phyloP scores from a whole-genome alignment of 345 rosid genomes.

The Gossypium bickii region DNA sequence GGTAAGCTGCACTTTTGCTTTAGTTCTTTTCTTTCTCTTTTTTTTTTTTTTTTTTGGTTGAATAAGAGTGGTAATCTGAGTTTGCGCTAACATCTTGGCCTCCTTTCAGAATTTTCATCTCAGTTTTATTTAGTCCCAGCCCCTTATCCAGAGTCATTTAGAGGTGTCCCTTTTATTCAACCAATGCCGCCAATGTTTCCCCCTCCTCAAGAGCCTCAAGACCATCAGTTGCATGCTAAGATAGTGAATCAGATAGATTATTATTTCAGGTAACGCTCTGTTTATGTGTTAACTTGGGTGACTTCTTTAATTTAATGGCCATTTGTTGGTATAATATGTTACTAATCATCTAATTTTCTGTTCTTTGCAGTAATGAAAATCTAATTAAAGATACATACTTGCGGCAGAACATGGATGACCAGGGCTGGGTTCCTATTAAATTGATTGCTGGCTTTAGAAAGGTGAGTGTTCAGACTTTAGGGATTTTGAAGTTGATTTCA shows the following conservation, averaged over 20 bases:
- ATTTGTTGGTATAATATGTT: conserved; percentile 7
- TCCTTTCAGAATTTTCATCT: conserved; percentile 42
- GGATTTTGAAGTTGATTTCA: not conserved
- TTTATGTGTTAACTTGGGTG: not conserved
- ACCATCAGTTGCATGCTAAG: conserved; percentile 47
- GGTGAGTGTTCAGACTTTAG: conserved; percentile 37
- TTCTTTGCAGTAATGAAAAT: conserved; percentile 69
- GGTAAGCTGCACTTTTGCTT: conserved; percentile 45
- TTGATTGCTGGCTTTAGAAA: conserved; percentile 73
- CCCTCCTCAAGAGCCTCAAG: conserved; percentile 40
- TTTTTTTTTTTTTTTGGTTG: not conserved
- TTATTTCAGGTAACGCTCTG: conserved; percentile 66
- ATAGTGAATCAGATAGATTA: conserved; percentile 70
- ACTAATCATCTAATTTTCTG: conserved; percentile 20
- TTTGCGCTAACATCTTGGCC: conserved; percentile 24
- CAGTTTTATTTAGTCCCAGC: conserved; percentile 43
- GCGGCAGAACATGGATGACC: conserved; percentile 80
- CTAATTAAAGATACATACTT: conserved; percentile 67
- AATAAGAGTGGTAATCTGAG: not conserved
- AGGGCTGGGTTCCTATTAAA: conserved; percentile 73
- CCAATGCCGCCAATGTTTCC: conserved; percentile 40
- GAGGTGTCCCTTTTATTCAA: conserved; percentile 43
- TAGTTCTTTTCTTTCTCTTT: not conserved
- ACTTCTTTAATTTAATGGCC: not conserved
- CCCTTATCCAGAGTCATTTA: conserved; percentile 35